Evolutionary conservation across 176 grass and related monocot genomes (phyloP), one percentile per base, ranked within the genome.

Genomic region (Oryza officinalis): DNA sequence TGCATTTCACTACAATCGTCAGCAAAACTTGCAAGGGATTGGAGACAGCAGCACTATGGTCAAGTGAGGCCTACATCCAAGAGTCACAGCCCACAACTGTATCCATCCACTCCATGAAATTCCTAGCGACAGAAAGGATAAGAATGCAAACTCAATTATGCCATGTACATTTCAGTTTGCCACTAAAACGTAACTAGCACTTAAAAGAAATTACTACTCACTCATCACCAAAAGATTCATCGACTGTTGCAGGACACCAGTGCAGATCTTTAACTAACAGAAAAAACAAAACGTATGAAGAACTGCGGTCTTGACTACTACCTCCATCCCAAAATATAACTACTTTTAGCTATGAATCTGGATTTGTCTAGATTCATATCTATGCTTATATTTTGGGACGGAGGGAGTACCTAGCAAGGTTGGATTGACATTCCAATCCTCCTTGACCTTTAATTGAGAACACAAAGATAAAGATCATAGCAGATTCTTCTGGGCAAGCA

Each of bases 401-500:
- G n/a, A n/a, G 30, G 2, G 30, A 30, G 2, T 15, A 50, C 3
- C 47, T 50, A 50, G 47, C 20, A 61, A 8, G 6, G 22, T 26
- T 8, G 3, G 0, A 43, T 69, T 1, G 28, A 6, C 11, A 31
- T 54, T 76, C 33, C 20, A 15, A 35, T 10, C 27, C 15, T 22
- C 49, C 60, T 75, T 67, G 47, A 75, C 11, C 8, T 33, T 23
- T 71, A 46, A 46, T 46, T 46, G 71, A 27, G 47, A 10, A 47
- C 72, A 13, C 30, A 65, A 38, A 18, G 15, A 77, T 94, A 65
- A 38, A 18, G 15, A 77, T 94, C 83, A 92, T 44, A 64, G 52
- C 13, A 94, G 74, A 86, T 81, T 94, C 79, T 93, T 94, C 61
- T 89, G 85, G 26, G 92, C 84, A 28, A 92, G 81, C 31, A 97